phyloP scores from a whole-genome alignment of 306 rosid species.

The Malus fusca region DNA sequence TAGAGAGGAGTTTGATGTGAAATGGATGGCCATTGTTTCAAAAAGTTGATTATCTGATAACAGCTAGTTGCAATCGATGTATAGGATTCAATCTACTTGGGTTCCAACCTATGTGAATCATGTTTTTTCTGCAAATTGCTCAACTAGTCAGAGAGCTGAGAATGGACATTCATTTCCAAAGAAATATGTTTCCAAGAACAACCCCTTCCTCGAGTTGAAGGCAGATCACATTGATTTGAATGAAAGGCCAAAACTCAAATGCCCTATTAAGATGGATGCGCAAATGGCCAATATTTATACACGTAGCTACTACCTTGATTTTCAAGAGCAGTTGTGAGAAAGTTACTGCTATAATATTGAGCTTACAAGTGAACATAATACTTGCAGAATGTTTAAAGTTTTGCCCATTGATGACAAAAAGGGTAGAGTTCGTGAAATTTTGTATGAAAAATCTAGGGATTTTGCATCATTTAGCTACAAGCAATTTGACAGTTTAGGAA shows the following conservation, averaged over 20 bases:
- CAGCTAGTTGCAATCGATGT: no score
- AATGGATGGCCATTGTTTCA: no score
- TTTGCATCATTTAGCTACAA: background rate
- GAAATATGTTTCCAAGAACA: background rate
- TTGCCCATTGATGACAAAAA: background rate
- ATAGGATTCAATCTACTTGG: no score
- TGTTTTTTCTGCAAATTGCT: no score
- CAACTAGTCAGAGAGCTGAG: no score
- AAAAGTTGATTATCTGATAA: no score
- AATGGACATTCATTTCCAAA: background rate
- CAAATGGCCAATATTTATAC: background rate
- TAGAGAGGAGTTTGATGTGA: no score
- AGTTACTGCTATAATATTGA: background rate
- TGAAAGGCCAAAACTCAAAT: background rate
- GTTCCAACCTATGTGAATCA: no score
- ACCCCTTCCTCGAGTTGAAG: background rate
- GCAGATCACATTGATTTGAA: background rate
- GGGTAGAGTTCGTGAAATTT: no score
- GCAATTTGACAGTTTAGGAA: background rate
- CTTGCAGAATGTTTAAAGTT: background rate
- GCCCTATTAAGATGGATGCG: background rate
- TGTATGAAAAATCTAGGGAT: background rate
- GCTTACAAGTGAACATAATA: background rate
- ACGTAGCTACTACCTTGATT: background rate
- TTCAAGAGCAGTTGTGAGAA: background rate